Percentiles rank a stretch among this genome's conserved stretches.
Conservation (phyloP, 108 stramenopile species). For the Aurantiochytrium sp. region DNA sequence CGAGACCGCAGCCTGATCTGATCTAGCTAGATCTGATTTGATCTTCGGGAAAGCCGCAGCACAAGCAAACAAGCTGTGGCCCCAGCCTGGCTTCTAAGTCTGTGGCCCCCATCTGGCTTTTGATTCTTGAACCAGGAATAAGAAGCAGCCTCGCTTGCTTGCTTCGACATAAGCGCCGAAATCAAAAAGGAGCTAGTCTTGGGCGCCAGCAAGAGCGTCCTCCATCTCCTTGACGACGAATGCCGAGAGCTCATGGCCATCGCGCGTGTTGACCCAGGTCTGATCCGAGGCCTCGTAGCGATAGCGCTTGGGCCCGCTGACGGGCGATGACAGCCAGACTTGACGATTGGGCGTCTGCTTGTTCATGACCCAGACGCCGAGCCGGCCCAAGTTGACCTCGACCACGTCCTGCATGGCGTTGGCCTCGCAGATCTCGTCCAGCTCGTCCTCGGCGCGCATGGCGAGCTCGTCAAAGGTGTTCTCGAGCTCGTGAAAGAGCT, state of each 20-base stretch:
- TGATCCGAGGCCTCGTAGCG: conserved; percentile 46
- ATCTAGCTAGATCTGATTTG: no score
- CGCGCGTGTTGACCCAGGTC: conserved; percentile 20
- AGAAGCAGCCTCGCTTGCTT: no score
- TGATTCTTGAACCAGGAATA: no score
- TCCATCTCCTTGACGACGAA: not conserved
- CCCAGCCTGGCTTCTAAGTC: no score
- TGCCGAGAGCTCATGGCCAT: not conserved
- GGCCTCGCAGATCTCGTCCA: not conserved
- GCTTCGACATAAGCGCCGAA: no score
- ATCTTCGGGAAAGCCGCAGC: no score
- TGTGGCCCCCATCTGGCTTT: no score
- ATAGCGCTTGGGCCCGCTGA: conserved; percentile 82
- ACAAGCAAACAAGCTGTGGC: no score
- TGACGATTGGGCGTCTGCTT: conserved; percentile 92
- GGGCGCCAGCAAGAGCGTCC: not conserved
- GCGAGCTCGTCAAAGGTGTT: not conserved
- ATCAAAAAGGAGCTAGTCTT: no score
- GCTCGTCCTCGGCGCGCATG: not conserved
- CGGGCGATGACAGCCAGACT: conserved; percentile 78
- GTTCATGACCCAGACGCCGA: conserved; percentile 79
- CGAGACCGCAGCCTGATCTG: no score
- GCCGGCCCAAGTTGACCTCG: conserved; percentile 6
- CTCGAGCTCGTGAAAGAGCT: conserved; percentile 8
- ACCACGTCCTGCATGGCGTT: conserved; percentile 36